Evolutionary conservation across 2,329 filamentous ascomycete species (phyloP).

Genomic region (Chrysoporthe puriensis): DNA sequence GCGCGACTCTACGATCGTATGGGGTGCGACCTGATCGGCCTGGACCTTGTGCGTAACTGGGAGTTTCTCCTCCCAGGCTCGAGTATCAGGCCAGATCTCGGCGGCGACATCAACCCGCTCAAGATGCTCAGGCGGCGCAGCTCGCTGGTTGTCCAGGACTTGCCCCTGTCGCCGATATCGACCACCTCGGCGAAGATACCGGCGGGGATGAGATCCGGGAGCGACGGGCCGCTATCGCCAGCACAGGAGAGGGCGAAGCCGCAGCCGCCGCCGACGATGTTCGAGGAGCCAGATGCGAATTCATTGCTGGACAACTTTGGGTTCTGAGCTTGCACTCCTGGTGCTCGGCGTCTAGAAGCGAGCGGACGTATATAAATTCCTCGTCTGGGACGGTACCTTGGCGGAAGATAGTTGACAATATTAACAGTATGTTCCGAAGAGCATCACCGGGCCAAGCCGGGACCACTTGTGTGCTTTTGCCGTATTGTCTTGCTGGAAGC

Average conservation of each 20-base stretch:
- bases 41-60: slow-evolving; percentile 85
- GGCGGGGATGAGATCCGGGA: slow-evolving; percentile 48
- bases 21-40: slow-evolving; percentile 88
- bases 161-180: slow-evolving; percentile 51
- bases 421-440: background rate
- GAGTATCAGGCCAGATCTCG: slow-evolving; percentile 41
- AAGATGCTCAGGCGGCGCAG: slow-evolving; percentile 72
- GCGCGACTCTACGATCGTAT: slow-evolving; percentile 84
- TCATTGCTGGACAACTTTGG: slow-evolving; percentile 92
- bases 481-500: no score
- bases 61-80: slow-evolving; percentile 67
- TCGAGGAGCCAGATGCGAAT: slow-evolving; percentile 89
- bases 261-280: slow-evolving; percentile 72
- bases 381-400: background rate
- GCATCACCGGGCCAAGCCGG: background rate
- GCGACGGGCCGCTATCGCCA: slow-evolving; percentile 48
- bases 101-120: slow-evolving; percentile 62
- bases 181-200: slow-evolving; percentile 41
- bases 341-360: background rate
- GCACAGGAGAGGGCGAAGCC: slow-evolving; percentile 46
- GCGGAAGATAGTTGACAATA: background rate
- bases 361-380: background rate
- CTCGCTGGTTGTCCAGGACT: slow-evolving; percentile 79
- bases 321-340: slow-evolving; percentile 57
- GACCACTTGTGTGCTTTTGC: background rate